Conservation (phyloP, 2,329 filamentous ascomycete species). For the Xylariomycetidae sp. region DNA sequence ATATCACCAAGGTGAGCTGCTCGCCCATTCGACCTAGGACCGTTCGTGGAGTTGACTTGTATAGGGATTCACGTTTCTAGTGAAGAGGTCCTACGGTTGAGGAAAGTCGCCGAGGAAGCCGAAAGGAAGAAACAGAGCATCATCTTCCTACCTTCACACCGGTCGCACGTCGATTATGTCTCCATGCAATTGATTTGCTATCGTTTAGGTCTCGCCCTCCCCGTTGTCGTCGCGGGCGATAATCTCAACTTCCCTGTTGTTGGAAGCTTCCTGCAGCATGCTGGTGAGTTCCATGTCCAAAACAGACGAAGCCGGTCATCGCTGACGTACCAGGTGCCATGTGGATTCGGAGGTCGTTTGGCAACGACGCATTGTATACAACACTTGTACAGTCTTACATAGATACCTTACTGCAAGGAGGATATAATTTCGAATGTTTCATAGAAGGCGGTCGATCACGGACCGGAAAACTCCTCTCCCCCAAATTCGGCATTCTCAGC, state of each 20-base stretch:
- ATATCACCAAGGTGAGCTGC: slow-evolving; percentile 78
- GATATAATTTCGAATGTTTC: slow-evolving; percentile 95
- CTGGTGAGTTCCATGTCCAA: slow-evolving; percentile 46
- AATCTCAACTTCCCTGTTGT: slow-evolving; percentile 93
- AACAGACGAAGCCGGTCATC: too few species aligned
- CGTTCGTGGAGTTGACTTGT: slow-evolving; percentile 1
- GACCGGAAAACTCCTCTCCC: slow-evolving; percentile 87
- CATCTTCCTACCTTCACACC: slow-evolving; percentile 89
- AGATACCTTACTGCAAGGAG: slow-evolving; percentile 82
- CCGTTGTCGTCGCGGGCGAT: slow-evolving; percentile 89
- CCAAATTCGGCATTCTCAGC: slow-evolving; percentile 90
- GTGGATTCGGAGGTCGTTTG: slow-evolving; percentile 92
- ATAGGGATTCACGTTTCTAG: slow-evolving; percentile 82
- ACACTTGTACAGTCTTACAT: slow-evolving; percentile 96
- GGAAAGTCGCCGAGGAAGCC: slow-evolving; percentile 76
- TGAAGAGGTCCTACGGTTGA: slow-evolving; percentile 79
- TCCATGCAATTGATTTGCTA: slow-evolving; percentile 95
- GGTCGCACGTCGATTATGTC: slow-evolving; percentile 94
- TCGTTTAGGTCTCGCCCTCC: slow-evolving; percentile 78
- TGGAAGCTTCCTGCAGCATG: slow-evolving; percentile 85
- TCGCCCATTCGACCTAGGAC: not conserved
- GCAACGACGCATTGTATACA: slow-evolving; percentile 82
- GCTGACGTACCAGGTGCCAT: slow-evolving; percentile 53
- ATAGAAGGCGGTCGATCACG: slow-evolving; percentile 91
- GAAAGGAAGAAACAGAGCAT: slow-evolving; percentile 88